phyloP scores from a whole-genome alignment of 2,329 filamentous ascomycete species.

The Paracorniculantispora psalliotae region DNA sequence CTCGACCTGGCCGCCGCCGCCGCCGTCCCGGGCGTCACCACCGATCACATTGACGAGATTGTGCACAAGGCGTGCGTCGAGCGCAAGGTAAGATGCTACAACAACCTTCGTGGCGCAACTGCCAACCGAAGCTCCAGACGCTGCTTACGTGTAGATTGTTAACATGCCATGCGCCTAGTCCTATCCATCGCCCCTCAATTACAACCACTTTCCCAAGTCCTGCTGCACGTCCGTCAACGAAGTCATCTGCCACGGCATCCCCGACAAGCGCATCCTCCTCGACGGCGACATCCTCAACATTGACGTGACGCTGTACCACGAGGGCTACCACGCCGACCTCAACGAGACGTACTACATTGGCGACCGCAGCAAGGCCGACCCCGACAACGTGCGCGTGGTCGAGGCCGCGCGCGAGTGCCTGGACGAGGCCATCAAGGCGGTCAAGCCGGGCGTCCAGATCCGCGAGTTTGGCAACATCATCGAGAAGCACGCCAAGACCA shows the following conservation, averaged over 20 bases:
- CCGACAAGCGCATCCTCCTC: conserved; percentile 77
- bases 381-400: conserved; percentile 83
- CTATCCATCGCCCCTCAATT: conserved; percentile 92
- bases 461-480: conserved; percentile 92
- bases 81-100: conserved; percentile 81
- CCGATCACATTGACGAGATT: conserved; percentile 89
- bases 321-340: conserved; percentile 90
- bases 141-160: not conserved
- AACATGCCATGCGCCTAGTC: conserved; percentile 51
- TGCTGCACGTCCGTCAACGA: conserved; percentile 96
- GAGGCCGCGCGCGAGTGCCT: conserved; percentile 87
- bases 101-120: no score
- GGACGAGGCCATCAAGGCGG: conserved; percentile 82
- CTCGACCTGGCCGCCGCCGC: conserved; percentile 85
- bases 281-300: conserved; percentile 98
- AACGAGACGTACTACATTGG: conserved; percentile 99
- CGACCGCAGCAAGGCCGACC: conserved; percentile 75
- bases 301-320: conserved; percentile 90
- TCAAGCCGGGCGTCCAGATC: conserved; percentile 91
- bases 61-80: conserved; percentile 94
- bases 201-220: conserved; percentile 95
- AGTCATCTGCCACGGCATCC: conserved; percentile 97
- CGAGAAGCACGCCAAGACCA: conserved; percentile 86
- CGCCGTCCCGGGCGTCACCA: conserved; percentile 85
- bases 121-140: not conserved